Evolutionary conservation across 1,139 yeast species (phyloP), one percentile per base, ranked within the genome.

Genomic region (Yamadazyma atmosphaerica): DNA sequence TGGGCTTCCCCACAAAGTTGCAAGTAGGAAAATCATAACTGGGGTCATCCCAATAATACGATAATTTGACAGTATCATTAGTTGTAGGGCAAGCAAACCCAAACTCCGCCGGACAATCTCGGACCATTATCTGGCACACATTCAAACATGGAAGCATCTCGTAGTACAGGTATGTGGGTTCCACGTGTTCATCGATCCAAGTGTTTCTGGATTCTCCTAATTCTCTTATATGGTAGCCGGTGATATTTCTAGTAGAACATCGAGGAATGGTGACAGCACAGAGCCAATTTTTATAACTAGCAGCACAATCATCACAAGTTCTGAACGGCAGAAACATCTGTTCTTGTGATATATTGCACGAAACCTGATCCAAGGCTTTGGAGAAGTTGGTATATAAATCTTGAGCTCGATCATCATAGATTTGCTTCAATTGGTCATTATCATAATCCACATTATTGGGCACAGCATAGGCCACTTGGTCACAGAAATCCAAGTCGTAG

Each of bases 221-320:
- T 3, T 63, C 61, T 26, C 95, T 70, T 22, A 55, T 49, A 22
- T 60, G 58, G 54, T 80, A 79, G 12, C 77, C 81, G 0, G 73
- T 54, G 4, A 69, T 58, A 22, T 74, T 58, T 35, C 61, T 43
- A 0, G 85, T 67, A 1, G 84, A 72, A 53, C 98, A 92, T 25
- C 98, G 67, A 0, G 98, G 98, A n/a, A 92, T 86, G 0, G 89
- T 72, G 4, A 87, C 88, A 0, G 95, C 76, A 63, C 98, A 92
- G 14, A 92, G 70, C 98, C 98, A 92, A 52, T 83, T 74, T 52
- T 80, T 82, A 58, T 92, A 92, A 1, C 92, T 72, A 3, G 60
- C 51, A 1, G 77, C 74, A 58, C 98, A 92, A 52, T 86, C 83
- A 10, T 67, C 72, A 54, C 98, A 92, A 0, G 82, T 69, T 36